Percentiles rank a stretch among this genome's conserved stretches.
These are phyloP conservation scores for Geotrichum bryndzae DNA, from an alignment of 1,139 yeast species.

Conservation along the genomic window DNA sequence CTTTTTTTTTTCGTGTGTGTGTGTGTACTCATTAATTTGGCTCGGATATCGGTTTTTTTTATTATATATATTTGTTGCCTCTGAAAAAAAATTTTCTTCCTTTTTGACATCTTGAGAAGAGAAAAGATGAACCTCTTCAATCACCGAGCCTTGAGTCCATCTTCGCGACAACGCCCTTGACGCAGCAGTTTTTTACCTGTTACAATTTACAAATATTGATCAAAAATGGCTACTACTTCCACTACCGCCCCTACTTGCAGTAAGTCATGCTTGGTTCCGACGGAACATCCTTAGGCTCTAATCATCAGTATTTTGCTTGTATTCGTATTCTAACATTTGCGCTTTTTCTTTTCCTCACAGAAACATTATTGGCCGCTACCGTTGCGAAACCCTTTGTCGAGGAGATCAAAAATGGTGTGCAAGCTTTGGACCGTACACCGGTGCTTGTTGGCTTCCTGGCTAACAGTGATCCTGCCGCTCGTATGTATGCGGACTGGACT, in stretches of 20 bases:
- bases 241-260: conserved; percentile 14
- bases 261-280: background rate
- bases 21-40: background rate
- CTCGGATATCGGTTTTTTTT: background rate
- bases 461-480: conserved; percentile 90
- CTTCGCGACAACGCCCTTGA: background rate
- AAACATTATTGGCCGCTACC: conserved; percentile 80
- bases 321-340: background rate
- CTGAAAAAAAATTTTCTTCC: background rate
- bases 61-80: background rate
- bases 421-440: conserved; percentile 50
- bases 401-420: conserved; percentile 61
- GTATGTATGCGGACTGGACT: conserved; percentile 94
- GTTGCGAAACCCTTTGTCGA: conserved; percentile 76
- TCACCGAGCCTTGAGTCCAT: background rate
- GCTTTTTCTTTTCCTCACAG: conserved; percentile 28
- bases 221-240: conserved; percentile 2
- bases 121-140: background rate
- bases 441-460: conserved; percentile 86
- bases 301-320: background rate
- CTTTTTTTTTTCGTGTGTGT: background rate
- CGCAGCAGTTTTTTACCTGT: background rate
- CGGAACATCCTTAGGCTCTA: background rate
- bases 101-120: background rate
- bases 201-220: background rate